These are phyloP conservation scores for Penicillium tannophilum DNA, from an alignment of 495 filamentous ascomycete species.

Conservation along the genomic window DNA sequence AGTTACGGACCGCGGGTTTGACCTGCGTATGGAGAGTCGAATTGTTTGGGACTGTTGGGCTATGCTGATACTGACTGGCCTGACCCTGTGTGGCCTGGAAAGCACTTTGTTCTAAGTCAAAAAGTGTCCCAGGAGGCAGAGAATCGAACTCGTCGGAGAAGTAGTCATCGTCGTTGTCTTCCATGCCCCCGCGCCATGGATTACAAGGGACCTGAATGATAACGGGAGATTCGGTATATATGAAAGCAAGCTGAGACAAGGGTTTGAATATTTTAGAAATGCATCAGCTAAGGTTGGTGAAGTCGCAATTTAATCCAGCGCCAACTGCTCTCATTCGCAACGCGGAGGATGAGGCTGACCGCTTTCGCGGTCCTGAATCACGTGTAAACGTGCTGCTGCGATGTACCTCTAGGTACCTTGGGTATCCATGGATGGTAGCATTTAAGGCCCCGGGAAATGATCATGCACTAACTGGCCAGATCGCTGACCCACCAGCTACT, in stretches of 20 bases:
- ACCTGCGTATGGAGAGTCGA: slow-evolving; percentile 13
- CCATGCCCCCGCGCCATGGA: slow-evolving; percentile 60
- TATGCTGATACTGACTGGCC: slow-evolving; percentile 17
- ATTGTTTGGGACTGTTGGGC: slow-evolving; percentile 4
- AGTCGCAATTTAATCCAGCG: neutral
- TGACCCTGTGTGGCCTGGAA: slow-evolving; percentile 52
- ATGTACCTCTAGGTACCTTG: neutral
- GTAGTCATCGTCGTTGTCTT: slow-evolving; percentile 61
- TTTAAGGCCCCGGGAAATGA: neutral
- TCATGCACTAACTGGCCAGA: neutral
- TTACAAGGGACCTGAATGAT: slow-evolving; percentile 13
- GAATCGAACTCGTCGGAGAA: slow-evolving; percentile 67
- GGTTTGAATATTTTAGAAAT: neutral
- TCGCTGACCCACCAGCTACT: neutral
- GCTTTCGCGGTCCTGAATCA: neutral
- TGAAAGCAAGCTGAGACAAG: neutral
- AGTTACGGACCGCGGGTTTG: slow-evolving; percentile 8
- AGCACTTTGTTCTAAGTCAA: slow-evolving; percentile 58
- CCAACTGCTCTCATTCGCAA: neutral
- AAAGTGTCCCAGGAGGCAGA: slow-evolving; percentile 53
- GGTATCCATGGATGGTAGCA: neutral
- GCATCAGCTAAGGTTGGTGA: neutral
- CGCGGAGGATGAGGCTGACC: slow-evolving; percentile 16
- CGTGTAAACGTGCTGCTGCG: neutral
- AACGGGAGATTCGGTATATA: neutral